Percentiles rank a stretch among this genome's conserved stretches.
Conservation (phyloP, 805 yeast species). For the Ogataea wickerhamii region DNA sequence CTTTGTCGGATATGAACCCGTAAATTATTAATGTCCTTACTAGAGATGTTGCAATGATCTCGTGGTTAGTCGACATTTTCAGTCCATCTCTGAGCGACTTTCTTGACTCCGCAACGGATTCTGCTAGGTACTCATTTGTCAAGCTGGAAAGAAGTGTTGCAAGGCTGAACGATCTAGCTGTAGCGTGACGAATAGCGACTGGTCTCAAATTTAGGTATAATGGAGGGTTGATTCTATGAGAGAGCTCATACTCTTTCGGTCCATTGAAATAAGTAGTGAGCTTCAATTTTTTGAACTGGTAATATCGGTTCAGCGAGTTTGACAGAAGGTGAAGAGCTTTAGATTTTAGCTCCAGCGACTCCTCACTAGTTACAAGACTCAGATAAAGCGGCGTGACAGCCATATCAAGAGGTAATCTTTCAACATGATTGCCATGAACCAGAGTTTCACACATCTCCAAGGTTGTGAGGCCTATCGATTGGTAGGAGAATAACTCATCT, state of each 20-base stretch:
- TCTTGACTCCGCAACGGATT: constrained; percentile 14
- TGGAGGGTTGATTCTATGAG: constrained; percentile 54
- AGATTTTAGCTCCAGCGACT: constrained; percentile 50
- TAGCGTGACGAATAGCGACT: constrained; percentile 30
- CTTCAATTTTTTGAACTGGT: constrained; percentile 66
- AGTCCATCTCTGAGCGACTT: constrained; percentile 19
- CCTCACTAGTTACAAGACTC: constrained; percentile 44
- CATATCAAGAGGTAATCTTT: constrained; percentile 66
- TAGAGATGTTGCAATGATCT: constrained; percentile 53
- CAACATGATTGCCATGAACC: constrained; percentile 56
- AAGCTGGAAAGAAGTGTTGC: constrained; percentile 30
- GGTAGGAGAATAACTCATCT: constrained; percentile 78
- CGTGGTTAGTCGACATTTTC: constrained; percentile 43
- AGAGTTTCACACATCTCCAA: constrained; percentile 64
- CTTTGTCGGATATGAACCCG: constrained; percentile 44
- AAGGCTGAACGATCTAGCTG: constrained; percentile 32
- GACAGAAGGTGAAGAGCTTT: constrained; percentile 65
- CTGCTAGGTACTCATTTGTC: constrained; percentile 31
- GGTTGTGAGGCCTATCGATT: constrained; percentile 70
- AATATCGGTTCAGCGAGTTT: constrained; percentile 74
- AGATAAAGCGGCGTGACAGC: constrained; percentile 54
- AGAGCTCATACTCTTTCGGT: constrained; percentile 35
- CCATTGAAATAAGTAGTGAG: constrained; percentile 37
- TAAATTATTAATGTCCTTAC: constrained; percentile 51
- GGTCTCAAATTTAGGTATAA: constrained; percentile 39